Percentiles rank a stretch among this genome's conserved stretches.
Evolutionary conservation across 106 monocot species (phyloP).

Genomic region (Dendrobium officinale): DNA sequence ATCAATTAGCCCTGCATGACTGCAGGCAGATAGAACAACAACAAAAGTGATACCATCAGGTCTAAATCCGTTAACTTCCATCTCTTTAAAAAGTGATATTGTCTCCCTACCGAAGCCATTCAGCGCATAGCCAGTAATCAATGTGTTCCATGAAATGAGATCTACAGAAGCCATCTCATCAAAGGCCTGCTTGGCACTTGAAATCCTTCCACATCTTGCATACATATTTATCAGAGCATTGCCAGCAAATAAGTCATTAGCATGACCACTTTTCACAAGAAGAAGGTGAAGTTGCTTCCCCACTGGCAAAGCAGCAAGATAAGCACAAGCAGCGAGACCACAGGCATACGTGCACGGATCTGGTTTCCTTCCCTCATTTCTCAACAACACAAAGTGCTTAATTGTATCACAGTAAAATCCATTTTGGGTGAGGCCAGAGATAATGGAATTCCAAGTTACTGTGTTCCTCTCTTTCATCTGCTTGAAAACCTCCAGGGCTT

Average conservation of each 20-base stretch:
- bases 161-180: constrained; percentile 30
- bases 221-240: constrained; percentile 69
- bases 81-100: constrained; percentile 20
- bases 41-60: constrained; percentile 40
- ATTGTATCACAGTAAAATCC: constrained; percentile 27
- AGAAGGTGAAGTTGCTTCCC: constrained; percentile 43
- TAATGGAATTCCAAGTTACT: constrained; percentile 29
- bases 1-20: constrained; percentile 26
- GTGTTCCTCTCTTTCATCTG: constrained; percentile 25
- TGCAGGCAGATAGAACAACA: constrained; percentile 34
- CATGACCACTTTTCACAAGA: constrained; percentile 22
- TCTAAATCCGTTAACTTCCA: constrained; percentile 6
- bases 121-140: constrained; percentile 45
- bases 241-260: constrained; percentile 31
- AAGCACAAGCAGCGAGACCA: constrained; percentile 48
- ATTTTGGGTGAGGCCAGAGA: constrained; percentile 32
- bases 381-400: constrained; percentile 37
- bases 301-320: constrained; percentile 42
- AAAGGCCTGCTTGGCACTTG: constrained; percentile 29
- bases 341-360: constrained; percentile 56
- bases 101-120: constrained; percentile 29
- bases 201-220: constrained; percentile 53
- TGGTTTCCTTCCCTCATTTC: constrained; percentile 30
- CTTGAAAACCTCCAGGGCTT: constrained; percentile 21
- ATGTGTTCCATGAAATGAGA: constrained; percentile 60